These are phyloP conservation scores for Dimocarpus longan DNA, from an alignment of 345 rosid species.

Conservation along the genomic window DNA sequence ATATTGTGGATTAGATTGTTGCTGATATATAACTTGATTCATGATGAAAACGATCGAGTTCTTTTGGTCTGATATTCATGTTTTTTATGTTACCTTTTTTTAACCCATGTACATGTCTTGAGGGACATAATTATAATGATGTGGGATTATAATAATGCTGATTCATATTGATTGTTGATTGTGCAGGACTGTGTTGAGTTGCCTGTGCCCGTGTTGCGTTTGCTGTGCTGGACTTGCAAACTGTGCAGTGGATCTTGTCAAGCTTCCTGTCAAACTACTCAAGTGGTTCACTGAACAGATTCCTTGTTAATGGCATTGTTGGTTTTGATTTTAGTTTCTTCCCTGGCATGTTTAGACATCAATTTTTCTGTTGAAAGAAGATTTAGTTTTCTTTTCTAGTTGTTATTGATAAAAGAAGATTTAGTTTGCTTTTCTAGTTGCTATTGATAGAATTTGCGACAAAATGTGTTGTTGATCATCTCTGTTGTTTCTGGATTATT, in stretches of 20 bases:
- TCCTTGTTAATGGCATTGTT: slow-evolving; percentile 51
- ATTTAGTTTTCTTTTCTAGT: no score
- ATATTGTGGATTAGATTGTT: no score
- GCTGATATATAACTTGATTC: no score
- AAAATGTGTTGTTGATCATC: no score
- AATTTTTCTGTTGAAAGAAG: background rate
- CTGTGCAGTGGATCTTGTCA: slow-evolving; percentile 59
- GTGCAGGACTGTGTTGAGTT: slow-evolving; percentile 68
- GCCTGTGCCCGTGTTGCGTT: slow-evolving; percentile 83
- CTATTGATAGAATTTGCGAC: no score
- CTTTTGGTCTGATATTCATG: no score
- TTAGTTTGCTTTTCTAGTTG: background rate
- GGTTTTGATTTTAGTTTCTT: background rate
- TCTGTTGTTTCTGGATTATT: no score
- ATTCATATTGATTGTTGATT: background rate
- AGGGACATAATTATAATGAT: background rate
- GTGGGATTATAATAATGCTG: background rate
- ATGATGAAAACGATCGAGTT: no score
- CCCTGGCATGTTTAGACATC: no score
- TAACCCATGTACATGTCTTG: no score
- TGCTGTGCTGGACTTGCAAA: slow-evolving; percentile 74
- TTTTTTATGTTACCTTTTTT: no score
- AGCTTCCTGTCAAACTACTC: slow-evolving; percentile 66
- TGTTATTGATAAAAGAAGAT: background rate
- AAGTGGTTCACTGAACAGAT: slow-evolving; percentile 73